Base-by-base conservation (phyloP, 768 basidiomycete species). In the Grammothele lineata region DNA sequence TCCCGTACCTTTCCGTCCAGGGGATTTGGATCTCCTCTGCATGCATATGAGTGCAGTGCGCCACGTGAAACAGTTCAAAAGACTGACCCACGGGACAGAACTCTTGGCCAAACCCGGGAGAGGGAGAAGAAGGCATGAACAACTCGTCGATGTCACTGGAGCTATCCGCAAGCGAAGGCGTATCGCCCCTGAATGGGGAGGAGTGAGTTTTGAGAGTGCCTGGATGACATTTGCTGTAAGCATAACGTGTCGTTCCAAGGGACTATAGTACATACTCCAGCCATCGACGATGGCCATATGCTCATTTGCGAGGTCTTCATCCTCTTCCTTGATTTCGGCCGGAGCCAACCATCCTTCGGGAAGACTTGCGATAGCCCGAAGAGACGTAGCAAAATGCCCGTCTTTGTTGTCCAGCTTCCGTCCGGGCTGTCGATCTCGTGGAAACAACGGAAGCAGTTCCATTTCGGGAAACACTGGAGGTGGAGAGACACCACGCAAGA, bases 241-340 rank as follows among this genome's bases (percentile, higher is more conserved):
- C 21, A 17, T 24, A 9, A 37, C 30, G 9, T 9, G 23, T 26
- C 4, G 18, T 0, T 8, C 10, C 17, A 30, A 21, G 5, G 12
- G 24, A 8, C 12, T 2, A 19, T 33, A 9, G 23, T 35, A 72
- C 76, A 36, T 57, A 86, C 86, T 61, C 82, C 83, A 83, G 23
- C 83, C 85, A 61, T 78, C 72, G 1, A 85, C 74, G 26, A 85
- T 56, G 8, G 72, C 65, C 70, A 87, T 74, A 59, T 78, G 76
- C 40, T 72, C 70, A 26, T 57, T 58, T n/a, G 71, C 64, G 5
- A 78, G 50, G 39, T 78, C 74, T 19, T 76, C 73, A 27, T 70
- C 64, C 39, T 74, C 66, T 34, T 70, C 65, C 37, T 62, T 56
- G 15, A 40, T 66, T 47, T 37, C 61, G 53, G 59, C 59, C 9